Percentiles rank a stretch among this genome's conserved stretches.
Evolutionary conservation across 306 rosid genomes (phyloP).

Genomic region (Parietaria judaica): DNA sequence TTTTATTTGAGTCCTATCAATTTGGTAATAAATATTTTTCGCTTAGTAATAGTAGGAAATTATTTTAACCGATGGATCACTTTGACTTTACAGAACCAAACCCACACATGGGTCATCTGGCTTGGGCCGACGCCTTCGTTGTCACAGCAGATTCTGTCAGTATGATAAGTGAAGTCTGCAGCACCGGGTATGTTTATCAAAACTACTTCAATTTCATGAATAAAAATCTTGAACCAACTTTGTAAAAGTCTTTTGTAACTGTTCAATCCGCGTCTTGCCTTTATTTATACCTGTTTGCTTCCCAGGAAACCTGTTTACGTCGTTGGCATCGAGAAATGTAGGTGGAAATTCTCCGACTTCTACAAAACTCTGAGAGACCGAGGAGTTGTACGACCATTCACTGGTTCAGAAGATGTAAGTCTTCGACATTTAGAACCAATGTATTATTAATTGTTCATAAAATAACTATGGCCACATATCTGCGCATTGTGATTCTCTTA

Average conservation of each 20-base stretch:
- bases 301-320: slow-evolving; percentile 83
- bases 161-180: slow-evolving; percentile 87
- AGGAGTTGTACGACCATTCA: slow-evolving; percentile 77
- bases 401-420: slow-evolving; percentile 94
- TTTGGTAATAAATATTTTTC: too few relatives aligned
- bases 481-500: too few relatives aligned
- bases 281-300: neutral
- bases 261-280: neutral
- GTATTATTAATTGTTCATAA: too few relatives aligned
- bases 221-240: neutral
- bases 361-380: slow-evolving; percentile 61
- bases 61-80: slow-evolving; percentile 1
- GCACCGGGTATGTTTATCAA: slow-evolving; percentile 72
- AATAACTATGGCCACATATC: too few relatives aligned
- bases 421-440: neutral
- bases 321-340: slow-evolving; percentile 72
- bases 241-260: neutral
- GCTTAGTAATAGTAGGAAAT: neutral
- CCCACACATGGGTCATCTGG: slow-evolving; percentile 83
- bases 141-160: slow-evolving; percentile 94
- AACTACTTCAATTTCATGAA: slow-evolving; percentile 5
- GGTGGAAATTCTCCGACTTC: slow-evolving; percentile 78
- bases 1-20: too few relatives aligned
- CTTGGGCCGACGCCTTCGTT: slow-evolving; percentile 93
- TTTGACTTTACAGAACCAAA: slow-evolving; percentile 52